Evolutionary conservation across 495 filamentous ascomycete genomes (phyloP).

Genomic region (Penicillium argentinense): DNA sequence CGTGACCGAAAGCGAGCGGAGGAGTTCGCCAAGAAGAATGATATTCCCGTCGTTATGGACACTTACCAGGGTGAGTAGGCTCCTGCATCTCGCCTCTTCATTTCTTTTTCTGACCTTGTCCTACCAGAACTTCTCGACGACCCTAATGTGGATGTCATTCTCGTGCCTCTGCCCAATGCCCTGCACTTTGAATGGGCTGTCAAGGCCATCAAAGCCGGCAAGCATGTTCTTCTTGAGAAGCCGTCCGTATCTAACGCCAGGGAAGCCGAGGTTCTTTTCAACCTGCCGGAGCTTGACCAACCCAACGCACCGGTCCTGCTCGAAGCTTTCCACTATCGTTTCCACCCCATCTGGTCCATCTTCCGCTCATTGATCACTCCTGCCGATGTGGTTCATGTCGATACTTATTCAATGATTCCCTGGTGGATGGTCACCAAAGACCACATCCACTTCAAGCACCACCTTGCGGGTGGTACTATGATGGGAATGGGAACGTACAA

Average conservation of each 20-base stretch:
- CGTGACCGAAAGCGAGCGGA: constrained; percentile 47
- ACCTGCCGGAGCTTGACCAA: constrained; percentile 27
- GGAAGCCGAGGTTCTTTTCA: constrained; percentile 49
- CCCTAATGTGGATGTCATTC: constrained; percentile 49
- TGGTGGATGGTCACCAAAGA: constrained; percentile 28
- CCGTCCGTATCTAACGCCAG: constrained; percentile 49
- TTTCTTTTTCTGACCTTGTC: no score
- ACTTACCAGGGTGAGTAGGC: constrained; percentile 32
- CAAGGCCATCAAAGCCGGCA: constrained; percentile 50
- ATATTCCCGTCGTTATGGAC: constrained; percentile 48
- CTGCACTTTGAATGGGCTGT: constrained; percentile 57
- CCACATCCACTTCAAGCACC: constrained; percentile 55
- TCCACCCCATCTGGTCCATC: constrained; percentile 43
- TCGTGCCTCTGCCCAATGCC: constrained; percentile 52
- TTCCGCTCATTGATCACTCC: constrained; percentile 46
- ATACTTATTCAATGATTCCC: constrained; percentile 28
- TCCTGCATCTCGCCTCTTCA: no score
- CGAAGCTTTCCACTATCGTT: constrained; percentile 52
- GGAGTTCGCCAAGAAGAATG: constrained; percentile 53
- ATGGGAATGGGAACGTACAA: constrained; percentile 55
- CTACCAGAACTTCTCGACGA: constrained; percentile 51
- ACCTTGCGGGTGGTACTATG: constrained; percentile 51
- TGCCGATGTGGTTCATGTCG: constrained; percentile 36
- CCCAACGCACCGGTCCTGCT: constrained; percentile 39
- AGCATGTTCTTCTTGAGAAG: constrained; percentile 62